phyloP scores from a whole-genome alignment of 306 rosid species.

The Sicyos baderoa region DNA sequence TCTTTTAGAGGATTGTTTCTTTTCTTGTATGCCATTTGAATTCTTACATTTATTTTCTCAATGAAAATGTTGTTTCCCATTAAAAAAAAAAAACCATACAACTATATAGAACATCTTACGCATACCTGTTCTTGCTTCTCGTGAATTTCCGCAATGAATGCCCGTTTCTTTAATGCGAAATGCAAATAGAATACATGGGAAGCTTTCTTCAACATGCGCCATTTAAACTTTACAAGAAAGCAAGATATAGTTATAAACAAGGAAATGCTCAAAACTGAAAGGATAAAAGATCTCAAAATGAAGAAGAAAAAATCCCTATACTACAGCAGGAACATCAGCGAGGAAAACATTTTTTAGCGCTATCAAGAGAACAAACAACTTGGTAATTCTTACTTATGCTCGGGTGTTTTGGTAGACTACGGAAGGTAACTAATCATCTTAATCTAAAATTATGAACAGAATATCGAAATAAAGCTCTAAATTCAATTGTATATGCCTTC shows the following conservation, averaged over 20 bases:
- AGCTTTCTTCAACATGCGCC: constrained; percentile 93
- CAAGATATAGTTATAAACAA: constrained; percentile 25
- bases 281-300: neutral
- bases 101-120: neutral
- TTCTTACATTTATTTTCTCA: neutral
- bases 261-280: constrained; percentile 10
- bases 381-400: neutral
- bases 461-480: neutral
- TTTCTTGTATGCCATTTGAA: neutral
- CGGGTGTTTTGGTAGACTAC: neutral
- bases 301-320: neutral
- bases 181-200: constrained; percentile 84
- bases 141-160: constrained; percentile 76
- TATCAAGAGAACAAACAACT: neutral
- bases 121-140: constrained; percentile 98
- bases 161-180: constrained; percentile 86
- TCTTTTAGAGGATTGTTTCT: neutral
- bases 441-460: neutral
- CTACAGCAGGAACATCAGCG: neutral
- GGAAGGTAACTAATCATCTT: neutral
- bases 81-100: neutral
- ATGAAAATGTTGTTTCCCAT: neutral
- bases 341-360: too few species aligned
- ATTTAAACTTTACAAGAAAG: constrained; percentile 64
- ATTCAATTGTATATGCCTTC: neutral